These are phyloP conservation scores for Suillus subalutaceus DNA, from an alignment of 768 basidiomycete species.

Conservation along the genomic window DNA sequence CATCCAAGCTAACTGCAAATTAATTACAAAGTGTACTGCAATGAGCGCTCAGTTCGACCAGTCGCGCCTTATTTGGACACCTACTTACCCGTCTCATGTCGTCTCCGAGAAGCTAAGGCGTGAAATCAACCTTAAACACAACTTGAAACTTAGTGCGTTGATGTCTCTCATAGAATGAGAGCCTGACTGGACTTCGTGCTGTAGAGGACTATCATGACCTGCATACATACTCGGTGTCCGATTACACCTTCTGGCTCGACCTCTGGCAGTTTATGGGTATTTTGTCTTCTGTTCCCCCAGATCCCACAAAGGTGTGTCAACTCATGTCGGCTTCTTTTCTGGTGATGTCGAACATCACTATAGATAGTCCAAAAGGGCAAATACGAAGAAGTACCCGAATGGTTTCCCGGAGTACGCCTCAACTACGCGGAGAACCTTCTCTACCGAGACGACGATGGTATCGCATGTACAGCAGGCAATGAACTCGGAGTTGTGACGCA, in stretches of 20 bases:
- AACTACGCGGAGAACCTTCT: conserved; percentile 80
- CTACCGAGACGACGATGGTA: conserved; percentile 56
- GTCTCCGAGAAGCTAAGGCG: conserved; percentile 56
- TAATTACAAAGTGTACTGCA: neutral
- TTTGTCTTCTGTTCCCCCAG: conserved; percentile 57
- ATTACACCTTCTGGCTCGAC: conserved; percentile 72
- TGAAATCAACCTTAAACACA: conserved; percentile 65
- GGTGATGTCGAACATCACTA: conserved; percentile 13
- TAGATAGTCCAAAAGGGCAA: conserved; percentile 50
- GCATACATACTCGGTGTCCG: conserved; percentile 67
- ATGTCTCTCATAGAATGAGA: neutral
- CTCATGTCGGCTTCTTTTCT: neutral
- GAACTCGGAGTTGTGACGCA: conserved; percentile 48
- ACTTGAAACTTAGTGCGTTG: conserved; percentile 51
- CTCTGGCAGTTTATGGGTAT: conserved; percentile 68
- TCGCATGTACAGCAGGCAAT: conserved; percentile 59
- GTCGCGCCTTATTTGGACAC: conserved; percentile 55
- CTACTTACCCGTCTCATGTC: conserved; percentile 44
- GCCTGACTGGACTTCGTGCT: conserved; percentile 8
- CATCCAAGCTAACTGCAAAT: neutral
- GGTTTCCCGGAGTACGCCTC: conserved; percentile 68
- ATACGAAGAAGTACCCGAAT: conserved; percentile 59
- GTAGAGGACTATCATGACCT: conserved; percentile 68
- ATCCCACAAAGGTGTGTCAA: conserved; percentile 44
- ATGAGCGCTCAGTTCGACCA: conserved; percentile 38